Evolutionary conservation across 176 grass and related monocot genomes (phyloP).

Genomic region (Stipa capillata): DNA sequence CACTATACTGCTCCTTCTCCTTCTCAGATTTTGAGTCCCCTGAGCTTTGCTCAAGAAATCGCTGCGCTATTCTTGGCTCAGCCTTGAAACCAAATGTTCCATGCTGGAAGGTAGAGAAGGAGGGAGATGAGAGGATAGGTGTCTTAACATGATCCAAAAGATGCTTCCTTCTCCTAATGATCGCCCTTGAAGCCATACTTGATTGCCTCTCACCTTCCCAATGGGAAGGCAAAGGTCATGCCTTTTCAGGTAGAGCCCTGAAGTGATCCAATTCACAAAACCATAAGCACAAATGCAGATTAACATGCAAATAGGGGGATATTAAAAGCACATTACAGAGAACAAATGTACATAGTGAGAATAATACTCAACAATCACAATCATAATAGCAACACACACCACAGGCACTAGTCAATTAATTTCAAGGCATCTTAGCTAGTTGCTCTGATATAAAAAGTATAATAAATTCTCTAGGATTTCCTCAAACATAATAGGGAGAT

Average conservation of each 20-base stretch:
- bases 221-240: conserved; percentile 47
- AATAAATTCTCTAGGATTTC: neutral
- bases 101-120: conserved; percentile 44
- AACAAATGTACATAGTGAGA: conserved; percentile 15
- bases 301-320: neutral
- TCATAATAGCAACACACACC: conserved; percentile 4
- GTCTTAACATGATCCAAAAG: conserved; percentile 41
- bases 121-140: conserved; percentile 32
- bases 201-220: conserved; percentile 34
- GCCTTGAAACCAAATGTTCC: conserved; percentile 25
- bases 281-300: neutral
- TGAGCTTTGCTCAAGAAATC: conserved; percentile 31
- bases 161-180: conserved; percentile 65
- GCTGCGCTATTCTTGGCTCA: conserved; percentile 21
- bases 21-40: conserved; percentile 24
- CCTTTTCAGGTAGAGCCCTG: conserved; percentile 47
- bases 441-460: neutral
- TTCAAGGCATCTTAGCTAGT: neutral
- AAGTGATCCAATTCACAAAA: conserved; percentile 15
- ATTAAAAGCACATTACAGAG: neutral
- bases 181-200: conserved; percentile 75
- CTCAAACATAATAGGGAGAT: neutral
- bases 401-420: neutral
- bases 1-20: conserved; percentile 25
- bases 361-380: neutral